These are phyloP conservation scores for Zostera marina DNA, from an alignment of 116 monocot genomes.

Conservation along the genomic window DNA sequence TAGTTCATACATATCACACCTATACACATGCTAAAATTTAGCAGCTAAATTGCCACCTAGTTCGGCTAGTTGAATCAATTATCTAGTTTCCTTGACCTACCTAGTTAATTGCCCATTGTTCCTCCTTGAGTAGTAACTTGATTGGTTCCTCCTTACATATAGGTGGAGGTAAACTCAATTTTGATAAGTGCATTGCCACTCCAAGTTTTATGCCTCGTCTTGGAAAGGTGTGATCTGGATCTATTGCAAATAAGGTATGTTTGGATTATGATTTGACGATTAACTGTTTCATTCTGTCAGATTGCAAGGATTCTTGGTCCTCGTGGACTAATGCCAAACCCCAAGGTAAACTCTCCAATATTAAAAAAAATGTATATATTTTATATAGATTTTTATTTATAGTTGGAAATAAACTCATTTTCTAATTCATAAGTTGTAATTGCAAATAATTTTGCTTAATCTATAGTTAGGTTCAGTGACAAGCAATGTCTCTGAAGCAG, in stretches of 20 bases:
- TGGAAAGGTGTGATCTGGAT: conserved; percentile 41
- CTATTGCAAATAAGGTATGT: background rate
- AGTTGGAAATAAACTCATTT: conserved; percentile 1
- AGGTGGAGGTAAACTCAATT: conserved; percentile 84
- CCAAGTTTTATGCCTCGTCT: conserved; percentile 81
- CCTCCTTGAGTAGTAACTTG: background rate
- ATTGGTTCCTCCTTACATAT: conserved; percentile 4
- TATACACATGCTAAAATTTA: no score
- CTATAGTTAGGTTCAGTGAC: conserved; percentile 89
- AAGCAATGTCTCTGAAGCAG: conserved; percentile 63
- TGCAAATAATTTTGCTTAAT: background rate
- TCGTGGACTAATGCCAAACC: conserved; percentile 95
- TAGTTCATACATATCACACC: no score
- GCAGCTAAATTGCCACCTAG: no score
- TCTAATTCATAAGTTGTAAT: background rate
- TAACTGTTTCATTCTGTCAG: conserved; percentile 17
- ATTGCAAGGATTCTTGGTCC: conserved; percentile 92
- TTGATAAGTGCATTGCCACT: conserved; percentile 93
- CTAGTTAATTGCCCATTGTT: background rate
- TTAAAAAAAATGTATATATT: background rate
- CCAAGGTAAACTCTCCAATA: conserved; percentile 49
- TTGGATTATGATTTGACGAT: background rate
- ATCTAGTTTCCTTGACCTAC: background rate
- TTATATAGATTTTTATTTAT: background rate
- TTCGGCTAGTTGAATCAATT: no score